Percentiles rank a stretch among this genome's conserved stretches.
Conservation (phyloP, 768 basidiomycete species). For the Trichaptum fuscoviolaceum region DNA sequence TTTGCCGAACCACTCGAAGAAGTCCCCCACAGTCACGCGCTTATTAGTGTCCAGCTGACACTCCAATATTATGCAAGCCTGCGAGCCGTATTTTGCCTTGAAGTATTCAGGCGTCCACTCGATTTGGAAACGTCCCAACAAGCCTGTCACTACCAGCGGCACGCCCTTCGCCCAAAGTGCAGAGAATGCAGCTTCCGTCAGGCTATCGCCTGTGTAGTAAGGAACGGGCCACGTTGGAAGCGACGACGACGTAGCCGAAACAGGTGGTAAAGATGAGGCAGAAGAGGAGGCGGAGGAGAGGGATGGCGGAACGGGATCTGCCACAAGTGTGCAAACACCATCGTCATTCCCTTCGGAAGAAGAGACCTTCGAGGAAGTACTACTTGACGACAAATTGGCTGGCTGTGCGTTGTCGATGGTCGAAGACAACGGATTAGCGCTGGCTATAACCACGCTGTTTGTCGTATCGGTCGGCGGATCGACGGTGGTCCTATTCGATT, state of each 20-base stretch:
- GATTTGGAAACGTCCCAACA: constrained; percentile 56
- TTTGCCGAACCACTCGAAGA: constrained; percentile 75
- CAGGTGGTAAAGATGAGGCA: constrained; percentile 5
- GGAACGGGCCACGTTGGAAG: constrained; percentile 44
- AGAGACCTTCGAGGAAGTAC: neutral
- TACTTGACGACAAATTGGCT: neutral
- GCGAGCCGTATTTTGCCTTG: constrained; percentile 55
- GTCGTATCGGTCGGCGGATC: neutral
- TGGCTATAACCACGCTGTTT: neutral
- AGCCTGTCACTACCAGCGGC: constrained; percentile 71
- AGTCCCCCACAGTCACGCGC: constrained; percentile 63
- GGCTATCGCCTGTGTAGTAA: constrained; percentile 40
- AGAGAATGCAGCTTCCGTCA: constrained; percentile 59
- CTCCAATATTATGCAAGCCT: constrained; percentile 70
- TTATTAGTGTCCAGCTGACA: constrained; percentile 70
- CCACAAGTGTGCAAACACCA: neutral
- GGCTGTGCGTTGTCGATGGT: neutral
- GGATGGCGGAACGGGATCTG: neutral
- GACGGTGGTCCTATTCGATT: neutral
- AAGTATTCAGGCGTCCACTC: constrained; percentile 86
- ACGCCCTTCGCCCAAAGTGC: constrained; percentile 68
- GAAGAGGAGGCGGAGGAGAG: neutral
- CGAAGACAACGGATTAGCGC: neutral
- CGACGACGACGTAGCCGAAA: constrained; percentile 18
- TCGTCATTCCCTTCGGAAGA: neutral